phyloP scores from a whole-genome alignment of 2,329 filamentous ascomycete species.

The Triangularia verruculosa region DNA sequence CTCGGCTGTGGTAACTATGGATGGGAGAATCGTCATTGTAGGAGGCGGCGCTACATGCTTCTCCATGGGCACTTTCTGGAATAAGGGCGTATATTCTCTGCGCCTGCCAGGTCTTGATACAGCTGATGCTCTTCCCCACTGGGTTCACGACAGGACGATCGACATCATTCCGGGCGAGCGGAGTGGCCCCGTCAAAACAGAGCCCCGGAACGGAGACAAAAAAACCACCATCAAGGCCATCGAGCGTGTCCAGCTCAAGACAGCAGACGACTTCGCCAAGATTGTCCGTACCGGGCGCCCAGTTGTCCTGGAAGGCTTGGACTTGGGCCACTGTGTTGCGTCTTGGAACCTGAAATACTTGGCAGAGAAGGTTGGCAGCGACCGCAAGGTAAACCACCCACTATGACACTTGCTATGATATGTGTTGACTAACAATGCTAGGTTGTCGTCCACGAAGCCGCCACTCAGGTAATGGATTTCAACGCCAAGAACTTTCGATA shows the following conservation, averaged over 20 bases:
- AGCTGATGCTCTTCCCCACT: background rate
- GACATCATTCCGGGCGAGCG: constrained; percentile 24
- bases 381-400: constrained; percentile 52
- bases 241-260: constrained; percentile 50
- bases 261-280: constrained; percentile 55
- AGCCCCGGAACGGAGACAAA: background rate
- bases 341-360: constrained; percentile 71
- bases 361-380: constrained; percentile 55
- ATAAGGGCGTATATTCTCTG: constrained; percentile 55
- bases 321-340: constrained; percentile 65
- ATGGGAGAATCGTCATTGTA: constrained; percentile 57
- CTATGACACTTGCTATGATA: background rate
- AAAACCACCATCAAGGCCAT: constrained; percentile 36
- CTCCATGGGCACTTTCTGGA: constrained; percentile 87
- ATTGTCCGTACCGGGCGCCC: constrained; percentile 59
- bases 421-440: constrained; percentile 32
- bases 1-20: constrained; percentile 48
- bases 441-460: constrained; percentile 72
- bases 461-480: constrained; percentile 70
- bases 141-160: constrained; percentile 23
- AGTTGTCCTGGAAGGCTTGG: constrained; percentile 60
- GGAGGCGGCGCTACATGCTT: constrained; percentile 88
- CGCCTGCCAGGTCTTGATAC: background rate
- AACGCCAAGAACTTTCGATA: constrained; percentile 80
- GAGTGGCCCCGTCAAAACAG: background rate